phyloP scores from a whole-genome alignment of 73 alveolate species.

The Paramecium pentaurelia region DNA sequence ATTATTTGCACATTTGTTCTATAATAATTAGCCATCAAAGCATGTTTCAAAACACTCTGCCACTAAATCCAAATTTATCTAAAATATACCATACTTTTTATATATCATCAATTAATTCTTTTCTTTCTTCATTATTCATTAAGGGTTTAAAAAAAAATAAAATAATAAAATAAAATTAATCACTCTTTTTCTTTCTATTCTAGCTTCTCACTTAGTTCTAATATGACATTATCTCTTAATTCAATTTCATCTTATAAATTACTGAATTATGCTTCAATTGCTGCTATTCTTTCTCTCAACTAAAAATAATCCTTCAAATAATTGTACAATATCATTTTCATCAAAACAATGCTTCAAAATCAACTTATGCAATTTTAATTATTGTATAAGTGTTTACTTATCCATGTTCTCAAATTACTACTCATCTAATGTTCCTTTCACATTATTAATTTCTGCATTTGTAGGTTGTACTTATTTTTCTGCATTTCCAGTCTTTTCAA shows the following conservation, averaged over 20 bases:
- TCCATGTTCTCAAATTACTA: neutral
- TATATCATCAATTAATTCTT: neutral
- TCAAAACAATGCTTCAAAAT: neutral
- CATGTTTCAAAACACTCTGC: neutral
- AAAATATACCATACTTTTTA: neutral
- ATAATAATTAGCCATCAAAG: neutral
- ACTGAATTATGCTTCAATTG: constrained; percentile 4
- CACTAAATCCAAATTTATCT: neutral
- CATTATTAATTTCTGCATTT: neutral
- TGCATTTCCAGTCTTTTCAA: neutral
- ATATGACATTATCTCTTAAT: neutral
- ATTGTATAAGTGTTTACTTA: neutral
- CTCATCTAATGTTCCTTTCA: neutral
- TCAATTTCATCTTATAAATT: neutral
- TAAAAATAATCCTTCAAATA: neutral
- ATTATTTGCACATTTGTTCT: neutral
- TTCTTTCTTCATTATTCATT: neutral
- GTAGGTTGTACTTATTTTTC: neutral
- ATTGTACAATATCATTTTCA: constrained; percentile 1
- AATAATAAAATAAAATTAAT: neutral
- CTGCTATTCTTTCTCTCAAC: constrained; percentile 14
- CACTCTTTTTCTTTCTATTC: neutral
- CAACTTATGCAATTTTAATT: neutral
- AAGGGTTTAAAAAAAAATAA: neutral
- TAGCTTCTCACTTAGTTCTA: neutral